Base-by-base conservation (phyloP, 305 asterid species). In the Fraxinus sp. region DNA sequence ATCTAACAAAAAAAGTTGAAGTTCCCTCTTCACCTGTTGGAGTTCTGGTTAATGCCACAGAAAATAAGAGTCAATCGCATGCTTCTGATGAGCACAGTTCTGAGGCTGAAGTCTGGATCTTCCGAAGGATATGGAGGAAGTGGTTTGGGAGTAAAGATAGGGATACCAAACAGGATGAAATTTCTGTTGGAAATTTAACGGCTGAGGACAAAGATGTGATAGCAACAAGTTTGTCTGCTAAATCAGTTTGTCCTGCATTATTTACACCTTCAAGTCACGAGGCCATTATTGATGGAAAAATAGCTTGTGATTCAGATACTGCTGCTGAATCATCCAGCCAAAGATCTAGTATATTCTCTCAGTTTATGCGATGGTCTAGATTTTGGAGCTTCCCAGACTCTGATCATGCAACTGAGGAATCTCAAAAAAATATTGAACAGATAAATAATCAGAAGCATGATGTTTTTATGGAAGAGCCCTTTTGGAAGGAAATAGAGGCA, bases 401-500 rank as follows among this genome's bases (percentile, higher is more conserved):
- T 78, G 85, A 86, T 78, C 80, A 84, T 83, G 44, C 86, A 80
- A 74, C 81, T 26, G 86, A 77, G 79, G 76, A 86, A 79, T 83
- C 75, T 49, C 55, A 73, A 55, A 86, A 85, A 83, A 79, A 81
- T 10, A 79, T 39, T 32, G 90, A 82, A 76, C 81, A 30, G 55
- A 28, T 2, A 24, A 79, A 77, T 76, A 57, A 82, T 71, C 76
- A 75, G 87, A 80, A 81, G 82, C 87, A 55, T 76, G 88, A 82
- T 30, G 33, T 90, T n/a, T 90, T 93, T 86, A 84, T 88, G 7
- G 75, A 85, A 82, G 93, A 88, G 74, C 84, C 93, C 16, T 91
- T 94, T 86, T 96, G 99, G 98, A 86, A 86, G 35, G 97, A 91
- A 78, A 57, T 96, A 79, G 83, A 89, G 81, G 85, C 85, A 24